Percentiles rank a stretch among this genome's conserved stretches.
Conservation (phyloP, 1,139 yeast genomes). For the Candida sanyaensis region DNA sequence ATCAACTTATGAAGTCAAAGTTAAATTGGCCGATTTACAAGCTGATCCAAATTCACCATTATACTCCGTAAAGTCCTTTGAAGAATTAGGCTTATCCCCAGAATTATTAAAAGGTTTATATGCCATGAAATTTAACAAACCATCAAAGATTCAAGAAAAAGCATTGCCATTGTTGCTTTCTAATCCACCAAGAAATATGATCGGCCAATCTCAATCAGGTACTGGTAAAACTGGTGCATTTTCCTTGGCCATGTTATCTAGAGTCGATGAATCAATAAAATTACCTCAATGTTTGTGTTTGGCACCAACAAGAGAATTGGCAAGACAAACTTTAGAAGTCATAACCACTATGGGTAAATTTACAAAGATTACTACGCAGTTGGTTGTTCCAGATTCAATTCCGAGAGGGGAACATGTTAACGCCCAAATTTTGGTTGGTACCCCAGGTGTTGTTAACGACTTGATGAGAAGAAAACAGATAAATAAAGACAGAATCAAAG, state of each 20-base stretch:
- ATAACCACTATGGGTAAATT: constrained; percentile 88
- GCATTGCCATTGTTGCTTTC: constrained; percentile 85
- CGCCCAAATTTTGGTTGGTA: constrained; percentile 85
- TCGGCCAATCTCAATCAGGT: constrained; percentile 98
- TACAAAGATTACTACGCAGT: constrained; percentile 71
- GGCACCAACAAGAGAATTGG: constrained; percentile 95
- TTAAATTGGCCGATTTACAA: constrained; percentile 90
- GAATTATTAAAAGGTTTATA: constrained; percentile 88
- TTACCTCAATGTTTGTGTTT: constrained; percentile 84
- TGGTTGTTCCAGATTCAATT: constrained; percentile 79
- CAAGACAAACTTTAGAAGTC: constrained; percentile 93
- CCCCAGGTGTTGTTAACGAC: constrained; percentile 89
- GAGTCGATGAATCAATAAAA: constrained; percentile 60
- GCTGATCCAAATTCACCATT: constrained; percentile 97
- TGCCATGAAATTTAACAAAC: constrained; percentile 92
- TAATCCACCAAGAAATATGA: constrained; percentile 87
- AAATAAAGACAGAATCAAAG: constrained; percentile 58
- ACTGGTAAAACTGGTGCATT: constrained; percentile 99
- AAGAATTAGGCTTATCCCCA: constrained; percentile 79
- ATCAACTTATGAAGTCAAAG: constrained; percentile 87
- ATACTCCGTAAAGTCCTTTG: constrained; percentile 86
- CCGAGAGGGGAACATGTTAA: constrained; percentile 53
- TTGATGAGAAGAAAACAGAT: constrained; percentile 64
- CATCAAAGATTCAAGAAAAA: constrained; percentile 95
- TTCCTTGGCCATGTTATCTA: constrained; percentile 85